phyloP scores from a whole-genome alignment of 768 basidiomycete species.

The Plicaturopsis crispa region DNA sequence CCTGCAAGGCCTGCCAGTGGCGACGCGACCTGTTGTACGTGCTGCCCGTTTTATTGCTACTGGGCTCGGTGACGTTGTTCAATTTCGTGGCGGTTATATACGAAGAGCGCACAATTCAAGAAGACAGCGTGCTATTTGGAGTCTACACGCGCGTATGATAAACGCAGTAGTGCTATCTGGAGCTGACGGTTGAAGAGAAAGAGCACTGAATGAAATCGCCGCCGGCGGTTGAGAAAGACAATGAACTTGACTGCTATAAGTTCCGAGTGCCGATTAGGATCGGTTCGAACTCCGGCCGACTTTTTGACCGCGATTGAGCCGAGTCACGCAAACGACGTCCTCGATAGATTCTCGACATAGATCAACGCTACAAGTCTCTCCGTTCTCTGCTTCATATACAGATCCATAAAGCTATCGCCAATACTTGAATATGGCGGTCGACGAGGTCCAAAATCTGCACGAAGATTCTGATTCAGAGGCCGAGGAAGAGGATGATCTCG shows the following conservation, averaged over 20 bases:
- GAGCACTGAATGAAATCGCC: no score
- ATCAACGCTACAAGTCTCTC: conserved; percentile 1
- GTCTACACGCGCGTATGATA: no score
- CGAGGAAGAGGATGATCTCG: conserved; percentile 50
- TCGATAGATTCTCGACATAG: neutral
- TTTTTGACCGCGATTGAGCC: neutral
- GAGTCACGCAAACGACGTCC: neutral
- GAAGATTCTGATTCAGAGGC: conserved; percentile 67
- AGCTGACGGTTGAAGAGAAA: no score
- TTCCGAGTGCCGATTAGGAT: neutral
- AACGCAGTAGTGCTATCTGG: no score
- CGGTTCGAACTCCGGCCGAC: neutral
- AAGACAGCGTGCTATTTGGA: no score
- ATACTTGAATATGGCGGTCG: conserved; percentile 47
- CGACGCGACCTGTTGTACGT: no score
- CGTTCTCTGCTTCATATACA: conserved; percentile 1
- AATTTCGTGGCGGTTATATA: no score
- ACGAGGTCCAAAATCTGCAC: conserved; percentile 57
- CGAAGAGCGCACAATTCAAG: no score
- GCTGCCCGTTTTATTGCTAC: no score
- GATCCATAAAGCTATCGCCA: neutral
- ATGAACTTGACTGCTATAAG: neutral
- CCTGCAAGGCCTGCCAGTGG: no score
- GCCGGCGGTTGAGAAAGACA: no score
- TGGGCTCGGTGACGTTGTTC: no score